Conservation (phyloP, 306 rosid genomes). For the Cucurbita maxima region DNA sequence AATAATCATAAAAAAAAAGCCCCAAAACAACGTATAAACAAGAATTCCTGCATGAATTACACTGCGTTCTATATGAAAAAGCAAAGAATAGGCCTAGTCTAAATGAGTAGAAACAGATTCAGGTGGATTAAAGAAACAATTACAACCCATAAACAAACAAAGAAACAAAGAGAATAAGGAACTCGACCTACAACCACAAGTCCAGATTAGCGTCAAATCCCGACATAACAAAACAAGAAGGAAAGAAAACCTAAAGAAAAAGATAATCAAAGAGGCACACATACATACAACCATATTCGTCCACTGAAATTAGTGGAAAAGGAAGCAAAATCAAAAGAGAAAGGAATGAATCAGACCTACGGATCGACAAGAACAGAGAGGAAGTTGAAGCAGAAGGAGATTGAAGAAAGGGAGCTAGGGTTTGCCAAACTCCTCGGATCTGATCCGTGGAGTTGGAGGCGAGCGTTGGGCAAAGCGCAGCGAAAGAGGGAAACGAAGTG, state of each 20-base stretch:
- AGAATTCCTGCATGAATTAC: background rate
- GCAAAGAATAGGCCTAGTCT: background rate
- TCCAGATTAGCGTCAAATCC: background rate
- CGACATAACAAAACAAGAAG: background rate
- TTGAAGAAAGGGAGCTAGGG: slow-evolving; percentile 23
- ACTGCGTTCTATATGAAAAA: background rate
- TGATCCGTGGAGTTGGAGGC: slow-evolving; percentile 92
- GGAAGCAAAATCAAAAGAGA: background rate
- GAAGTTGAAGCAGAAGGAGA: background rate
- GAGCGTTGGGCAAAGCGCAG: slow-evolving; percentile 8
- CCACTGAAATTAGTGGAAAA: background rate
- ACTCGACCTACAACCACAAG: background rate
- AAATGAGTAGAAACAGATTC: background rate
- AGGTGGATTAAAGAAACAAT: background rate
- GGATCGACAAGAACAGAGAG: background rate
- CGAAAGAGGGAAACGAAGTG: background rate
- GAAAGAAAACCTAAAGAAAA: background rate
- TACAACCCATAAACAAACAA: background rate
- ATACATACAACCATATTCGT: background rate
- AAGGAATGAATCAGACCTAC: background rate
- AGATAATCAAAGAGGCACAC: background rate
- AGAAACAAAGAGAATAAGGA: background rate
- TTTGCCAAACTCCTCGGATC: slow-evolving; percentile 97
- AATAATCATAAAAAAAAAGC: background rate
- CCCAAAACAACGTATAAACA: background rate